phyloP scores from a whole-genome alignment of 805 yeast species.

The Wickerhamiella nectarea region DNA sequence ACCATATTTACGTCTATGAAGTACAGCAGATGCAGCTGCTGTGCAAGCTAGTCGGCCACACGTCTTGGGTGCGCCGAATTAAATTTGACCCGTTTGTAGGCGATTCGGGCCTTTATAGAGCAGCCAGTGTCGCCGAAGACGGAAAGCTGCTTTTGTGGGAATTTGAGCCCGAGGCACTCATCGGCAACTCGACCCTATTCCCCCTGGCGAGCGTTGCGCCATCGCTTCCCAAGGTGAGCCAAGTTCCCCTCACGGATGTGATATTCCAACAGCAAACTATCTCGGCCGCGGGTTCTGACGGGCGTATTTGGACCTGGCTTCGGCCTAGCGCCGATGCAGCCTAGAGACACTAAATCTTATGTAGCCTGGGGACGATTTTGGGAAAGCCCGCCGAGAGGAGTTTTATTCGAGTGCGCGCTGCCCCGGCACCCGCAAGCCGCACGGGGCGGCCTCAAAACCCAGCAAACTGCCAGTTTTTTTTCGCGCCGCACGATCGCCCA shows the following conservation, averaged over 20 bases:
- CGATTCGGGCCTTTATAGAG: slow-evolving; percentile 27
- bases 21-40: slow-evolving; percentile 22
- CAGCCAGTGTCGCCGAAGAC: slow-evolving; percentile 45
- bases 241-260: slow-evolving; percentile 22
- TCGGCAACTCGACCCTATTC: slow-evolving; percentile 16
- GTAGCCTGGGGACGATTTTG: too few species aligned
- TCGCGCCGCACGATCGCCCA: too few species aligned
- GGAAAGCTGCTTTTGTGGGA: slow-evolving; percentile 41
- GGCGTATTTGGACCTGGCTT: slow-evolving; percentile 25
- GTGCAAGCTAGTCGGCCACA: slow-evolving; percentile 37
- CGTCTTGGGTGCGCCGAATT: slow-evolving; percentile 38
- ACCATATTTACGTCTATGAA: slow-evolving; percentile 34
- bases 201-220: slow-evolving; percentile 22
- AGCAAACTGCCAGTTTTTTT: too few species aligned
- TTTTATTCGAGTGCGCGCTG: too few species aligned
- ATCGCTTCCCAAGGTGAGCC: slow-evolving; percentile 18
- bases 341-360: too few species aligned
- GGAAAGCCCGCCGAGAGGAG: too few species aligned
- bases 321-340: slow-evolving; percentile 13
- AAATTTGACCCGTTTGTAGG: slow-evolving; percentile 31
- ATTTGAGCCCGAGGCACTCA: slow-evolving; percentile 31
- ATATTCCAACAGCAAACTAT: slow-evolving; percentile 17
- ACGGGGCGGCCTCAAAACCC: too few species aligned
- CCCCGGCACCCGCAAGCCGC: too few species aligned
- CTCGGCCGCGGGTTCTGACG: slow-evolving; percentile 23